Base-by-base conservation (phyloP, 331 rosid species). In the Phaseolus coccineus region DNA sequence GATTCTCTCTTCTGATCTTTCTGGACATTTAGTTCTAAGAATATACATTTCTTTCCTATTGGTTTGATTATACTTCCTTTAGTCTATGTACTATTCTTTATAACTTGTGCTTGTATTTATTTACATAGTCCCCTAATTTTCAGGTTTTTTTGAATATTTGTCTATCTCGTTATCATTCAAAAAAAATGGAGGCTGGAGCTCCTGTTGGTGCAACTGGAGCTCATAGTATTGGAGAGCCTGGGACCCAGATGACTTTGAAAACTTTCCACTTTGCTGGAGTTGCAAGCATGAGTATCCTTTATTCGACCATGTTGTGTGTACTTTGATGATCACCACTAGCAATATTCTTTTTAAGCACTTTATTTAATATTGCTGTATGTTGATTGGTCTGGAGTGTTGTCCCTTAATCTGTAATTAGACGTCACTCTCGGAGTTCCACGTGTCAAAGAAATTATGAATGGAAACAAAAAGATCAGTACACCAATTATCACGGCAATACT, bases 271-370 rank as follows among this genome's bases (percentile, higher is more conserved):
- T 92, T 85, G 98, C 98, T 76, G 98, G 98, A 85, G 97, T 95
- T 89, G 97, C 97, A 59, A 95, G 98, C 98, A 95, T 95, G 97
- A 95, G 97, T 95, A 94, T 94, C 96, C 94, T 94, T 89, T 55
- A 88, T 64, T 40, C 76, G 70, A 71, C 52, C 74, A 15, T 28
- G 52, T 28, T 64, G 33, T 51, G 33, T 51, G 50, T 15, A 47
- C 64, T 77, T 66, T 65, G 71, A 74, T 74, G 48, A 58, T 56
- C 11, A 47, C 30, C 64, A 9, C 11, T 22, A 55, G 10, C 24
- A 42, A 77, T 81, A 66, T 61, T 69, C 44, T 27, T 8, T 62
- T 31, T 44, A 65, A 59, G 27, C 11, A 64, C 58, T 78, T 68
- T 59, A 37, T 66, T 59, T 55, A 61, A 57, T 19, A 75, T 79